Conservation (phyloP, 768 basidiomycete genomes). For the Lactifluus echinatus region DNA sequence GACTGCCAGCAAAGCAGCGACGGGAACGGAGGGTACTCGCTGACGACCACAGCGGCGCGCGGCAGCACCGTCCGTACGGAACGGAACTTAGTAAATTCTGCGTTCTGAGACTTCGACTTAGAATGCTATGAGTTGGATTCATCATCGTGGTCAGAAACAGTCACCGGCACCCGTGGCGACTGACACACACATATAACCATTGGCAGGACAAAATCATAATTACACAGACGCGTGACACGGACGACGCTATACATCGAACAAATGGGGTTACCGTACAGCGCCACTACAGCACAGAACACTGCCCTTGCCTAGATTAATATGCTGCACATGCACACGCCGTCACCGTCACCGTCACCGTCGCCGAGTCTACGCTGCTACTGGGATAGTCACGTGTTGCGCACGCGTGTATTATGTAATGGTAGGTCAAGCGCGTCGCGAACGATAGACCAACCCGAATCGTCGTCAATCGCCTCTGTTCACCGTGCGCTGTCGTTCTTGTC, state of each 20-base stretch:
- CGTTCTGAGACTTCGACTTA: not conserved
- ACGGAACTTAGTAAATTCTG: not conserved
- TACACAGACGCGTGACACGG: no score
- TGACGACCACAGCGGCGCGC: not conserved
- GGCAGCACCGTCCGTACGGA: not conserved
- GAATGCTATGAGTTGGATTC: not conserved
- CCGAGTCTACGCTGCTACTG: no score
- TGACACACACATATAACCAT: not conserved
- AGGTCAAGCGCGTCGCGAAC: not conserved
- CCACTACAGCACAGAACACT: no score
- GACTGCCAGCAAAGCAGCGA: not conserved
- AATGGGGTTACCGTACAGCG: no score
- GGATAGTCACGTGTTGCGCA: not conserved
- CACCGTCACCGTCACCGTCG: no score
- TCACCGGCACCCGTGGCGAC: not conserved
- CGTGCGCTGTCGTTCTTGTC: not conserved
- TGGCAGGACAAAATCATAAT: no score
- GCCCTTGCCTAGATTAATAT: no score
- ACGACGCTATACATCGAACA: no score
- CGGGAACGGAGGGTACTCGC: not conserved
- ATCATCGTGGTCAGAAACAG: not conserved
- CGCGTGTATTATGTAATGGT: constrained; percentile 5
- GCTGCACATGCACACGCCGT: no score
- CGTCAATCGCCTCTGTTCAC: not conserved
- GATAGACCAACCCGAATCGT: no score